Conservation (phyloP, 2,329 filamentous ascomycete species). For the Calonectria pseudoturangicola region DNA sequence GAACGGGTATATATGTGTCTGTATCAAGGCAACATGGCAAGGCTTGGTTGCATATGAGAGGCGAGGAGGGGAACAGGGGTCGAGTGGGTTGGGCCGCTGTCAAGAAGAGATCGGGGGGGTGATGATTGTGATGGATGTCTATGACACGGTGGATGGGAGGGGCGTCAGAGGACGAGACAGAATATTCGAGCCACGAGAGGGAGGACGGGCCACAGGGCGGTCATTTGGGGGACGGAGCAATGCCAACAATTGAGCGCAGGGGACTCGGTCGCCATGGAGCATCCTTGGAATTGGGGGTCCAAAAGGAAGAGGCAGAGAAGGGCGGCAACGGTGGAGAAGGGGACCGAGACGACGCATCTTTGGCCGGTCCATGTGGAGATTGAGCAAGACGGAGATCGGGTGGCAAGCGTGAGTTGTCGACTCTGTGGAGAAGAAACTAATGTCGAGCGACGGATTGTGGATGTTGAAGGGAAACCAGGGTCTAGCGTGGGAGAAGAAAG, state of each 20-base stretch:
- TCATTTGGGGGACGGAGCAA: constrained; percentile 20
- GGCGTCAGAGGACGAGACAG: constrained; percentile 42
- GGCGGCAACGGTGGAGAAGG: constrained; percentile 42
- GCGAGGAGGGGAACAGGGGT: constrained; percentile 36
- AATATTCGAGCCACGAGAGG: constrained; percentile 21
- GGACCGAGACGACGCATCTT: constrained; percentile 26
- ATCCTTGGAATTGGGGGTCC: constrained; percentile 20
- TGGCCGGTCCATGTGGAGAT: constrained; percentile 46
- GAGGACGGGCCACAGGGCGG: constrained; percentile 19
- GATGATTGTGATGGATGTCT: constrained; percentile 30
- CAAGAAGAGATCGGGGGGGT: constrained; percentile 29
- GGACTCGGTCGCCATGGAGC: constrained; percentile 32
- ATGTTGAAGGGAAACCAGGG: constrained; percentile 46
- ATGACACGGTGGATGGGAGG: constrained; percentile 30
- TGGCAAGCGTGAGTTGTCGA: constrained; percentile 44
- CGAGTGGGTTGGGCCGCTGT: constrained; percentile 35
- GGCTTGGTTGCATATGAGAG: constrained; percentile 32
- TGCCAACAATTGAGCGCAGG: constrained; percentile 41
- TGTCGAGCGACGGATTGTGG: constrained; percentile 44
- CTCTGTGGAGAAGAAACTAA: constrained; percentile 46
- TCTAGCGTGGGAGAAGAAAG: constrained; percentile 46
- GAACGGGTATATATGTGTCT: constrained; percentile 37
- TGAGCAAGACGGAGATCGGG: constrained; percentile 43
- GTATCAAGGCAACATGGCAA: constrained; percentile 22
- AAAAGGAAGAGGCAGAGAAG: constrained; percentile 11